Evolutionary conservation across 805 yeast genomes (phyloP), one percentile per base, ranked within the genome.

Genomic region (Phaffomyces opuntiae): DNA sequence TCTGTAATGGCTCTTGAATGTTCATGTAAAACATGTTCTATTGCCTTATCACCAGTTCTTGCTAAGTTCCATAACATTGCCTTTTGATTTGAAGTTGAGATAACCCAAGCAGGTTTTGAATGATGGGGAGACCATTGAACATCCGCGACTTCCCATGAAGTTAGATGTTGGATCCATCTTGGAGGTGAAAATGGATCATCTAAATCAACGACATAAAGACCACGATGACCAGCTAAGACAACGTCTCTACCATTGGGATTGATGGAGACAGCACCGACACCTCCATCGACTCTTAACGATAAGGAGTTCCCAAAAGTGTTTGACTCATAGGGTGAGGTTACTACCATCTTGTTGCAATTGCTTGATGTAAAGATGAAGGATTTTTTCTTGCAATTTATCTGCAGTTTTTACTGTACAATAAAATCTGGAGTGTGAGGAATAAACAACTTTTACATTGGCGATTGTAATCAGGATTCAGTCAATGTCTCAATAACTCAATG

Each of bases 91-190:
- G 96, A 84, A 0, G 98, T 88, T 0, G 96, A 87, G 1, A 91
- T 83, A 38, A 93, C 87, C 96, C 97, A 90, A 7, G 83, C 73
- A 1, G 96, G 91, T 53, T 86, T 87, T 2, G 81, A 74, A 7
- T 75, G 71, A 60, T 93, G 97, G 0, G 97, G 96, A 3, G 95
- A 87, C 98, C 99, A 93, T 63, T 93, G 98, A 2, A 91, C 97
- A 62, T 91, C 97, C 0, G 99, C 96, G 4, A 93, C 99, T 63
- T 93, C 98, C 98, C 98, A 93, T 0, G 95, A 81, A 0, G 97
- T 91, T 33, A 81, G 73, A 59, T 93, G 96, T 45, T 82, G 95
- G 14, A 93, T 74, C 90, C 95, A 88, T 48, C 99, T 70, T 0
- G 99, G 99, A 1, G 95, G 89, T 0, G 91, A 79, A 64, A 87